These are phyloP conservation scores for Fusarium sp. DNA, from an alignment of 2,329 filamentous ascomycete genomes.

Conservation along the genomic window DNA sequence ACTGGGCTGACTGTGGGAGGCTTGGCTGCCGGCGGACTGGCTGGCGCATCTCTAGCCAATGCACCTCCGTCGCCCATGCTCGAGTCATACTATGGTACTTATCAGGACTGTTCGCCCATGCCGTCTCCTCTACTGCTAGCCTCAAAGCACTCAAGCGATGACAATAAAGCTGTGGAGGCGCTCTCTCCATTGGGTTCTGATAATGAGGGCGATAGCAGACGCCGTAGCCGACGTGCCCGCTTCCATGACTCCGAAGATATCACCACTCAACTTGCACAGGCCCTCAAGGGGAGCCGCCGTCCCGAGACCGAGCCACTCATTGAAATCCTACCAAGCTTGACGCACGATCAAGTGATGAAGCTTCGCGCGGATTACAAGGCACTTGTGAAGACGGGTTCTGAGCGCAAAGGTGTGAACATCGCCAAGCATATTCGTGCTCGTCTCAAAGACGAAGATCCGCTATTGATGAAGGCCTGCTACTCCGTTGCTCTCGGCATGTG, in stretches of 20 bases:
- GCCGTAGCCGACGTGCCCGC: conserved; percentile 69
- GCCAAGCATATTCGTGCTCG: conserved; percentile 84
- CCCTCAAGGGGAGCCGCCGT: conserved; percentile 73
- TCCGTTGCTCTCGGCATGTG: conserved; percentile 88
- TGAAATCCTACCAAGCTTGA: conserved; percentile 84
- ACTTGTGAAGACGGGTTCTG: conserved; percentile 80
- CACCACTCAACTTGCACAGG: conserved; percentile 78
- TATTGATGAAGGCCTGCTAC: conserved; percentile 91
- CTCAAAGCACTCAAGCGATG: conserved; percentile 59
- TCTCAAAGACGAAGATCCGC: conserved; percentile 77
- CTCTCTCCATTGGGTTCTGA: conserved; percentile 65
- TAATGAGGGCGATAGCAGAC: conserved; percentile 54
- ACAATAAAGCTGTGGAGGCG: conserved; percentile 59
- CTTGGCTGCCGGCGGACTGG: conserved; percentile 39
- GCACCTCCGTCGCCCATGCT: conserved; percentile 85
- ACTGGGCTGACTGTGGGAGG: conserved; percentile 49
- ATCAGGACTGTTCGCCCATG: conserved; percentile 95
- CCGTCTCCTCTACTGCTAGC: conserved; percentile 78
- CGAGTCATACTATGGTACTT: conserved; percentile 93
- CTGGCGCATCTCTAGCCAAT: conserved; percentile 58
- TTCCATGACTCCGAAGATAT: conserved; percentile 88
- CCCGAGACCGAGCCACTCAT: conserved; percentile 78
- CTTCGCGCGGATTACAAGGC: conserved; percentile 91
- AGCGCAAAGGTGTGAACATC: conserved; percentile 82
- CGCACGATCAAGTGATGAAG: conserved; percentile 87